Conservation (phyloP, 352 stramenopile species). For the Globisporangium nodosum region DNA sequence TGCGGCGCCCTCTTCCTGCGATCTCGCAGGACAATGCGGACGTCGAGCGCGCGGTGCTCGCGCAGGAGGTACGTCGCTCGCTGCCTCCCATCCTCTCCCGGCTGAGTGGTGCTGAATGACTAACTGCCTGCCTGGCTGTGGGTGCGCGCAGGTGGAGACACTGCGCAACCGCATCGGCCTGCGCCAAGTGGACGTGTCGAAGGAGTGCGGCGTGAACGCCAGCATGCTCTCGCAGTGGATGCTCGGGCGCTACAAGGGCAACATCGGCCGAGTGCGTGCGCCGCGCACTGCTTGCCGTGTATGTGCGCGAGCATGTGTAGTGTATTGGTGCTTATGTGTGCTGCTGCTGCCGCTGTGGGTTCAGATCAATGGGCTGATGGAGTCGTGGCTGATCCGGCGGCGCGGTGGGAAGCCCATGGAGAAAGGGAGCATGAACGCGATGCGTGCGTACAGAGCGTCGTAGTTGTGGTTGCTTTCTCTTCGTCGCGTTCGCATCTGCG, state of each 20-base stretch:
- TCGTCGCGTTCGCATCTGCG: not conserved
- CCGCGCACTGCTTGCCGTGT: no score
- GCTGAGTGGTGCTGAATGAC: no score
- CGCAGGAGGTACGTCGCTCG: conserved; percentile 44
- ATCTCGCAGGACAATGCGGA: conserved; percentile 72
- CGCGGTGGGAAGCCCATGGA: conserved; percentile 78
- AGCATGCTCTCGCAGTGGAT: conserved; percentile 87
- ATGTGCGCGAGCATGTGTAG: not conserved
- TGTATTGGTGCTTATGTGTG: not conserved
- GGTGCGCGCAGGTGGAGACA: conserved; percentile 48
- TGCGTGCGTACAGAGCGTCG: conserved; percentile 4
- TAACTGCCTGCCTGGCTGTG: not conserved
- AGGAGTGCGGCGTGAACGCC: conserved; percentile 81
- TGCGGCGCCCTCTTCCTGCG: not conserved
- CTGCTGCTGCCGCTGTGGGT: not conserved
- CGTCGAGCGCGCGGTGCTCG: conserved; percentile 75
- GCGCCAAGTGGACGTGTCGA: conserved; percentile 78
- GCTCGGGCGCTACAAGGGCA: conserved; percentile 81
- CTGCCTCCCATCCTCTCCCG: not conserved
- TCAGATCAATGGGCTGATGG: conserved; percentile 83
- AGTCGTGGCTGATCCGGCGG: conserved; percentile 79
- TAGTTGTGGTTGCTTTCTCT: not conserved
- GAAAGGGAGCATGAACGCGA: conserved; percentile 55
- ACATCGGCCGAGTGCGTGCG: conserved; percentile 58
- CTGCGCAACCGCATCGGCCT: conserved; percentile 67